Evolutionary conservation across 2,329 filamentous ascomycete species (phyloP), one percentile per base, ranked within the genome.

Genomic region (Aspergillus latus): DNA sequence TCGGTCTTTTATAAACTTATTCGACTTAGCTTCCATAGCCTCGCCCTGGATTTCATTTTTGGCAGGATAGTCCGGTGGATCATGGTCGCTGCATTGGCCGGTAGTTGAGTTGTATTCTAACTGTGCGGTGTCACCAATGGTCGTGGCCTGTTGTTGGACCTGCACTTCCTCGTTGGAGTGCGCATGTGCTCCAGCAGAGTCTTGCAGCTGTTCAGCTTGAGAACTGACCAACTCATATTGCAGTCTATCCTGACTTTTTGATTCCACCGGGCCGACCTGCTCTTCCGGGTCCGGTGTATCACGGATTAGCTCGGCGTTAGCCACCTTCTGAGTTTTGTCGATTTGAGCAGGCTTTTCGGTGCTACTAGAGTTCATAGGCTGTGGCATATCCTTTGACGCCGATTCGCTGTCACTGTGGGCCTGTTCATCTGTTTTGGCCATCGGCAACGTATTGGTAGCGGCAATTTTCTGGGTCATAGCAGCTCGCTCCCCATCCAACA

Each of bases 401-500:
- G 42, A 15, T 11, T 42, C 11, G 15, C 34, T 37, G 13, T 44
- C 21, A 26, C 8, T 9, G 30, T 26, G 46, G 8, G 28, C 28
- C 7, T 36, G 15, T 44, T 13, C 15, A 6, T 32, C 21, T 13
- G 44, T 26, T 15, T 37, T 6, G 21, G 34, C 26, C 13, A 30
- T 29, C 21, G 43, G 32, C 13, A 13, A 28, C 26, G 49, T 29
- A 13, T 16, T 21, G 5, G 13, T 43, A 10, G 15, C 49, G 10
- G 28, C 6, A 8, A 15, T 34, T 36, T 39, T 29, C n/a, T 37
- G 13, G 11, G 16, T 6, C 30, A 29, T 29, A 13, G n/a, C 13
- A 8, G 26, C 26, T 29, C 21, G 52, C n/a, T 51, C 48, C 34
- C 42, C 43, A 34, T 51, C 37, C 13, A 43, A 42, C 47, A 53